Conservation (phyloP, 129 eudicot species). For the Erigeron canadensis region DNA sequence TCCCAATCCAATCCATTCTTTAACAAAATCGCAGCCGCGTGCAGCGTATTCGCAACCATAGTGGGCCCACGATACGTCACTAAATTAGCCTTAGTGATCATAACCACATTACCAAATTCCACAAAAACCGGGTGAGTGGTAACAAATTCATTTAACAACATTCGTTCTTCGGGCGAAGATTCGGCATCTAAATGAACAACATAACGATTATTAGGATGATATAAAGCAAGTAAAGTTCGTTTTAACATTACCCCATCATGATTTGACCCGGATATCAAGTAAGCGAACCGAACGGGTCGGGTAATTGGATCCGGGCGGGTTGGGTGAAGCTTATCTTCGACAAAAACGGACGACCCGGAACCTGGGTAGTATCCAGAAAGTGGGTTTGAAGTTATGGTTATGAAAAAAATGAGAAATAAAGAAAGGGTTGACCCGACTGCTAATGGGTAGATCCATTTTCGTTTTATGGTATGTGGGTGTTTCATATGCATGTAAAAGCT, state of each 20-base stretch:
- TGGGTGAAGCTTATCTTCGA: conserved; percentile 68
- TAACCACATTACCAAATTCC: conserved; percentile 63
- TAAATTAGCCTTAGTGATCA: conserved; percentile 84
- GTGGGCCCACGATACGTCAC: conserved; percentile 92
- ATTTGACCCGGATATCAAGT: conserved; percentile 79
- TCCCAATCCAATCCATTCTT: conserved; percentile 82
- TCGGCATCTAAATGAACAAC: conserved; percentile 82
- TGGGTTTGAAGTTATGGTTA: conserved; percentile 49
- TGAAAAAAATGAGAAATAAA: conserved; percentile 39
- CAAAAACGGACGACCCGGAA: conserved; percentile 41
- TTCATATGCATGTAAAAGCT: conserved; percentile 40
- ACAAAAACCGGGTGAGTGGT: conserved; percentile 38
- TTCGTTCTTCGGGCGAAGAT: conserved; percentile 60
- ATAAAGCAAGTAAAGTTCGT: conserved; percentile 71
- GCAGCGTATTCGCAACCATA: conserved; percentile 88
- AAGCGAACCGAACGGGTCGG: conserved; percentile 71
- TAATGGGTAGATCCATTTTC: conserved; percentile 64
- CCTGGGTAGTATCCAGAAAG: conserved; percentile 31
- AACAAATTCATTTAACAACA: conserved; percentile 48
- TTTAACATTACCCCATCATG: conserved; percentile 67
- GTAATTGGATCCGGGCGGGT: conserved; percentile 17
- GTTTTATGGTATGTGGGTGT: conserved; percentile 42
- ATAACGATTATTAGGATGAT: conserved; percentile 74
- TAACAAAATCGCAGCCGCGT: conserved; percentile 78
- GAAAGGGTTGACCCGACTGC: conserved; percentile 45